Evolutionary conservation across 192 early-diverging fungal genomes (phyloP), one percentile per base, ranked within the genome.

Genomic region (Linnemannia exigua): DNA sequence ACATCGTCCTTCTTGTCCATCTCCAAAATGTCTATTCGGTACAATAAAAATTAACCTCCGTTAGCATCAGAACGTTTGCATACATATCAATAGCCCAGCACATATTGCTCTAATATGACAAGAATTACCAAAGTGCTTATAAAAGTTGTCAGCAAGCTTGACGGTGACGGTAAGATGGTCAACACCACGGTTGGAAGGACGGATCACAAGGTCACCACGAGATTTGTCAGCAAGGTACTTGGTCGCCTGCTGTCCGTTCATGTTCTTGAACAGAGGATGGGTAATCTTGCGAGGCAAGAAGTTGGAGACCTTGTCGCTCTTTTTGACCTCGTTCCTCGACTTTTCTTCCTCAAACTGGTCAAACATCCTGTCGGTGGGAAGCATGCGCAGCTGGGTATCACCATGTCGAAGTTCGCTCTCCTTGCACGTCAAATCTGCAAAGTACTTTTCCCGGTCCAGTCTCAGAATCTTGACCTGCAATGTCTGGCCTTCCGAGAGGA

Each of bases 131-230:
- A 99, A 91, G 79, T 99, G 98, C 87, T 97, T 96, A 90, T 92
- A 97, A 67, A 98, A 85, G 6, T 90, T 94, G 28, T 97, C 95
- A 63, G 90, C 95, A 11, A 98, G 93, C 81, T 99, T 98, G 95
- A 96, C 98, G 22, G 97, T 99, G 28, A 99, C 94, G 2, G 96
- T 94, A 19, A 99, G 91, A 79, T 97, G 97, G 87, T 97, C 93
- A 31, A 92, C 87, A n/a, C 97, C 97, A 19, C 94, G 94, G 11
- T 95, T 96, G 28, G 98, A 99, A 8, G 97, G 97, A 15, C 98
- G 92, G 73, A 99, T 95, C 5, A 99, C 95, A 22, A 95, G 87
- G 58, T 94, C 93, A 28, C 98, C 98, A 17, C 90, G 87, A 25
- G 89, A 90, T 36, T 94, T 90, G 20, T 88, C 86, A 22, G 90